Percentiles rank a stretch among this genome's conserved stretches.
Conservation (phyloP, 2,329 filamentous ascomycete species). For the Aspergillus sp. region DNA sequence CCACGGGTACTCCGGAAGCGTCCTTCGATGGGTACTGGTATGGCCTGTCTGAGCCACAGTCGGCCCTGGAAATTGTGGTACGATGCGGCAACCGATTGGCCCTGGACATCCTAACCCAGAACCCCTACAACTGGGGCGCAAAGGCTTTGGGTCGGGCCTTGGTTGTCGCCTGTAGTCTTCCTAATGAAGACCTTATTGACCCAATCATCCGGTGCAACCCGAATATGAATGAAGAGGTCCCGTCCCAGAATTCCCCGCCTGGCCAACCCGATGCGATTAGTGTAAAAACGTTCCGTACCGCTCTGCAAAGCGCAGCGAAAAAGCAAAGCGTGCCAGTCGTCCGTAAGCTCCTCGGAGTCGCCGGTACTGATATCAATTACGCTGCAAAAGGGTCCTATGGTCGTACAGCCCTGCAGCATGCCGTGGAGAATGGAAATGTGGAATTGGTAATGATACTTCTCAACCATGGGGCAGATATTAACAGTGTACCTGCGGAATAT, state of each 20-base stretch:
- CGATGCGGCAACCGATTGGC: not conserved
- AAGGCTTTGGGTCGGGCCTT: not conserved
- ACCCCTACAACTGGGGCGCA: not conserved
- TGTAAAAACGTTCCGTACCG: too few relatives aligned
- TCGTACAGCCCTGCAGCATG: not conserved
- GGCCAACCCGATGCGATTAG: too few relatives aligned
- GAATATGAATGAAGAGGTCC: too few relatives aligned
- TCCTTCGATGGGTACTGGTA: accelerated
- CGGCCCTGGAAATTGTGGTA: not conserved
- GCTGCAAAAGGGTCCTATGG: not conserved
- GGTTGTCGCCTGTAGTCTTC: not conserved
- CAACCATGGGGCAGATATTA: not conserved
- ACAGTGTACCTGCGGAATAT: not conserved
- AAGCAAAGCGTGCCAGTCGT: too few relatives aligned
- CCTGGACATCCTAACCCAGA: not conserved
- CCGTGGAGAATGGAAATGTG: not conserved
- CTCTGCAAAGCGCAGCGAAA: not conserved
- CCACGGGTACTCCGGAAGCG: not conserved
- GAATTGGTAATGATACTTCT: not conserved
- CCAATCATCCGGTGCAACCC: accelerated
- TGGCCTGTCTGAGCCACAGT: not conserved
- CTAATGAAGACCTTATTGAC: not conserved
- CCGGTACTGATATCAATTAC: not conserved
- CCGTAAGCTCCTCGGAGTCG: not conserved
- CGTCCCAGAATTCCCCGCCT: too few relatives aligned